Evolutionary conservation across 2,329 filamentous ascomycete species (phyloP).

Genomic region (Ceratocystis destructans): DNA sequence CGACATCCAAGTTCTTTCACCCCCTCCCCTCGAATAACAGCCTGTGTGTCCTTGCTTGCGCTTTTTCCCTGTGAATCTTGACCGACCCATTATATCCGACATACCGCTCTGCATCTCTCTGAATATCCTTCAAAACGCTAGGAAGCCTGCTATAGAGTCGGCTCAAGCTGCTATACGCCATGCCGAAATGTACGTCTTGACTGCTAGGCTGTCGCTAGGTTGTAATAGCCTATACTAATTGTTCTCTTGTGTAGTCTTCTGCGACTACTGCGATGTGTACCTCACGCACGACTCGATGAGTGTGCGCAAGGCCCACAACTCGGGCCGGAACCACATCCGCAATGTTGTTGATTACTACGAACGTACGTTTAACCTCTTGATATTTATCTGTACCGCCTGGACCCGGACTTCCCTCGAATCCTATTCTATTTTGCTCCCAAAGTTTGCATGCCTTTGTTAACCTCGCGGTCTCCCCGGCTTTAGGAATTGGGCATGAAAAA

Average conservation of each 20-base stretch:
- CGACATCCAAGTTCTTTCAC: neutral
- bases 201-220: slow-evolving; percentile 21
- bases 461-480: neutral
- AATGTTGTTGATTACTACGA: slow-evolving; percentile 99
- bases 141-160: neutral
- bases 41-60: neutral
- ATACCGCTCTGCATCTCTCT: neutral
- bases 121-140: slow-evolving; percentile 19
- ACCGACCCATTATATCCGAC: no score
- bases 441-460: no score
- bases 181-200: slow-evolving; percentile 6
- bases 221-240: neutral
- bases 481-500: slow-evolving; percentile 96
- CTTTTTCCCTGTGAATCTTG: neutral
- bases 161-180: neutral
- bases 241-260: slow-evolving; percentile 20
- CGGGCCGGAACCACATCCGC: slow-evolving; percentile 85
- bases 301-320: slow-evolving; percentile 97
- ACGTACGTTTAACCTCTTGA: slow-evolving; percentile 38
- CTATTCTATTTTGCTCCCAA: no score
- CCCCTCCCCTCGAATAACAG: neutral
- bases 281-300: slow-evolving; percentile 99
- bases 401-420: no score
- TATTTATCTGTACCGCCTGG: no score
- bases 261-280: slow-evolving; percentile 99